Conservation (phyloP, 495 filamentous ascomycete genomes). For the Hypoxylon fragiforme region DNA sequence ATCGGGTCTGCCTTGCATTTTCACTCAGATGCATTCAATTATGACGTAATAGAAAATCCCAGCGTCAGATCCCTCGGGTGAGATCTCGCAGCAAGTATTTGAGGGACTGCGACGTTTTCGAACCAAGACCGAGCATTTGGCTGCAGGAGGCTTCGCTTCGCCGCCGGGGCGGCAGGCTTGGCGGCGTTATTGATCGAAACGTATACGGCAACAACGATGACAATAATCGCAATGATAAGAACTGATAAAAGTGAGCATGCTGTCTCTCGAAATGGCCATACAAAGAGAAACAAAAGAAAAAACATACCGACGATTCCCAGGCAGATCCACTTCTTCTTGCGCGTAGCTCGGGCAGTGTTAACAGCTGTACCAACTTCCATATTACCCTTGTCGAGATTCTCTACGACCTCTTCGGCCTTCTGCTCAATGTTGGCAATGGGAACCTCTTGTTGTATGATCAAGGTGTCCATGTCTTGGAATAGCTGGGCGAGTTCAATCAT, state of each 20-base stretch:
- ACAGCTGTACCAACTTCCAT: conserved; percentile 77
- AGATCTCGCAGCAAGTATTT: conserved; percentile 25
- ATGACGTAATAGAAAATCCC: neutral
- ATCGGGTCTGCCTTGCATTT: too few relatives aligned
- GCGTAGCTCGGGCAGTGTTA: conserved; percentile 72
- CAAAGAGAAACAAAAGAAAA: neutral
- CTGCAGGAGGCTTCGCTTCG: conserved; percentile 33
- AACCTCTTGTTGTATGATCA: conserved; percentile 82
- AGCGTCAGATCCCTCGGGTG: conserved; percentile 20
- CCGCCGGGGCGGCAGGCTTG: neutral
- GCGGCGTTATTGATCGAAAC: conserved; percentile 38
- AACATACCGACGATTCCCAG: conserved; percentile 77
- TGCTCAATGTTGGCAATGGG: conserved; percentile 76
- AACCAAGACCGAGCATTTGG: conserved; percentile 27
- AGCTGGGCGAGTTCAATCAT: conserved; percentile 83
- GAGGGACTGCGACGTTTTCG: conserved; percentile 16
- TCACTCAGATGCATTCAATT: neutral
- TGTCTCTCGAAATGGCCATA: neutral
- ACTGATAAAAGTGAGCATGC: conserved; percentile 40
- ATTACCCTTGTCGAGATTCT: conserved; percentile 80
- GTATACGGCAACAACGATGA: conserved; percentile 53
- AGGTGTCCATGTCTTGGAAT: conserved; percentile 80
- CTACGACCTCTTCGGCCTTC: conserved; percentile 75
- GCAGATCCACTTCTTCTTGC: conserved; percentile 99
- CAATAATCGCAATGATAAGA: conserved; percentile 54